A percentile compares a stretch with the other conserved stretches of the same genome.
These are phyloP conservation scores for Hymenoscyphus repandus DNA, from an alignment of 2,329 filamentous ascomycete species.

Conservation along the genomic window DNA sequence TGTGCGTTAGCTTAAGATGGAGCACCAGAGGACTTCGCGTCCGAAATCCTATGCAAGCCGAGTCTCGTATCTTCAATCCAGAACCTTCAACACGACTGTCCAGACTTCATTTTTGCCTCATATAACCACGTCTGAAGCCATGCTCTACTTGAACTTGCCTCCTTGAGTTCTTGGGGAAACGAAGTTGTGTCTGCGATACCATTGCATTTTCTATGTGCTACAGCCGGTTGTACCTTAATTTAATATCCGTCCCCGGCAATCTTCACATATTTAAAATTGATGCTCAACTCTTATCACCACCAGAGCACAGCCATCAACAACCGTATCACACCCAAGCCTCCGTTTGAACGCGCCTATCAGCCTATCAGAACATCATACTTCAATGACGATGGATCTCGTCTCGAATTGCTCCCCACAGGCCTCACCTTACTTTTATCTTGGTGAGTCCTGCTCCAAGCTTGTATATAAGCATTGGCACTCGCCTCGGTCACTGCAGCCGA, in stretches of 20 bases:
- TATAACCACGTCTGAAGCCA: not conserved
- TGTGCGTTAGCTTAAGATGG: too few species aligned
- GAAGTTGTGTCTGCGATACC: not conserved
- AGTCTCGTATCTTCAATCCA: not conserved
- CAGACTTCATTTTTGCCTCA: not conserved
- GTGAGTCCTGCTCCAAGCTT: too few species aligned
- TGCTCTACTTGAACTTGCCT: not conserved
- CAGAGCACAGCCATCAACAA: not conserved
- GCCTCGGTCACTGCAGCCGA: too few species aligned
- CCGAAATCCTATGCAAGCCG: not conserved
- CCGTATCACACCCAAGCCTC: not conserved
- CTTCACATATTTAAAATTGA: not conserved
- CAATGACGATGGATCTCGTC: too few species aligned
- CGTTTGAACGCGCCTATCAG: too few species aligned
- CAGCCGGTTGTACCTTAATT: not conserved
- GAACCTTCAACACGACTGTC: too few species aligned
- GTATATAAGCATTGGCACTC: too few species aligned
- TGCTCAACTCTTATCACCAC: conserved; percentile 1
- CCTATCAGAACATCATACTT: too few species aligned
- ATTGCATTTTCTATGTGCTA: not conserved
- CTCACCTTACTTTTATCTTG: too few species aligned
- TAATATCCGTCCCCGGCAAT: conserved; percentile 5
- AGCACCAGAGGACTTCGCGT: not conserved
- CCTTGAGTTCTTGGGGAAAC: not conserved
- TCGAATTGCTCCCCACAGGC: too few species aligned